Base-by-base conservation (phyloP, 2,329 filamentous ascomycete genomes). In the Penicillium crustosum region DNA sequence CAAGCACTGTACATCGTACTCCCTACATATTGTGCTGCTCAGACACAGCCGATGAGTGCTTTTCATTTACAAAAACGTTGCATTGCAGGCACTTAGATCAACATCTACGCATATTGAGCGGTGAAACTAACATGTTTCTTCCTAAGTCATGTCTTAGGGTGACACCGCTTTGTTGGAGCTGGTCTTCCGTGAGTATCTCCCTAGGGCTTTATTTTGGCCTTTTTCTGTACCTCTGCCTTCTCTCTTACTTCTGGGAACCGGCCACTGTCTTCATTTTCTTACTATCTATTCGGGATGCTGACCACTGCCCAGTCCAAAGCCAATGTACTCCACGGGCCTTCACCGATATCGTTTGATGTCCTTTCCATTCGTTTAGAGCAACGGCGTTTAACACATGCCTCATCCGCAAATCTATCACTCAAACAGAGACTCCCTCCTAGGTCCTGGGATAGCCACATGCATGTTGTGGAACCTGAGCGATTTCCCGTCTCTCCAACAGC, bases 381-480 rank as follows among this genome's bases (percentile, higher is more conserved):
- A 41, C 29, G 61, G 23, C 61, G 62, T 23, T 47, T 52, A 44
- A 59, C 44, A 41, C 58, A 67, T 66, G 42, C 31, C 6, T 25
- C 53, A 10, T 8, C 31, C 36, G 42, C 53, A 31, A 57, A 50
- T 23, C 23, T 56, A 27, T 60, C 64, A 4, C 27, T 70, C 27
- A 69, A 61, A 29, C 53, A 65, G 31, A 65, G 65, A 48, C 52
- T 76, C 25, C 74, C 75, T n/a, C 45, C 59, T 3, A 55, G 62
- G 19, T 68, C 84, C 55, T 87, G 84, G 84, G 84, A 86, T 67
- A 82, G 80, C 50, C 85, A 87, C 68, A 87, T 87, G 82, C 86
- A 88, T 68, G 79, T 87, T 35, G 77, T 86, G 49, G 82, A 86
- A 52, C 83, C 82, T 0, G 66, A 73, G 21, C 68, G 69, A 8